These are phyloP conservation scores for Saturnispora saitoi DNA, from an alignment of 805 yeast species.

Conservation along the genomic window DNA sequence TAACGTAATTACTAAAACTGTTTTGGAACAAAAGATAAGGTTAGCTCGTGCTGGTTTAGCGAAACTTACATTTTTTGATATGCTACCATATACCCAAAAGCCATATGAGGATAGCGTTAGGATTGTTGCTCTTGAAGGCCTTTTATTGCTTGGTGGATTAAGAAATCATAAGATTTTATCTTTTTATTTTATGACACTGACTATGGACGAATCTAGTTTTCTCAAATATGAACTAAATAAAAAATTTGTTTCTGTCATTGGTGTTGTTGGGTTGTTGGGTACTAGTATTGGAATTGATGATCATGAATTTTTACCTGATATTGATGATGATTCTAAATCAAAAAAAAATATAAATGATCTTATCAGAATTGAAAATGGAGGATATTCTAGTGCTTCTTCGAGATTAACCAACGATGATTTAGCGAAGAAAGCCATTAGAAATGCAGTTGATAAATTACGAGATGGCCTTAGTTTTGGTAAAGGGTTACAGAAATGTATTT, in stretches of 20 bases:
- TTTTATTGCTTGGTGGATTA: slow-evolving; percentile 70
- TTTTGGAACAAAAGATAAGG: slow-evolving; percentile 50
- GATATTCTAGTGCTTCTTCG: slow-evolving; percentile 31
- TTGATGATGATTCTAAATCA: slow-evolving; percentile 6
- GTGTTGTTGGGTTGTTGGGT: slow-evolving; percentile 61
- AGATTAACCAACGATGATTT: slow-evolving; percentile 51
- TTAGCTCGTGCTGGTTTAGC: slow-evolving; percentile 50
- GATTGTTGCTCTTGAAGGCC: slow-evolving; percentile 58
- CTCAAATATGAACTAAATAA: slow-evolving; percentile 43
- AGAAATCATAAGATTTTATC: slow-evolving; percentile 51
- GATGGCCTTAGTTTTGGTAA: slow-evolving; percentile 47
- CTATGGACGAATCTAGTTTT: slow-evolving; percentile 47
- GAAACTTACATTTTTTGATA: slow-evolving; percentile 43
- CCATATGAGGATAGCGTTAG: slow-evolving; percentile 45
- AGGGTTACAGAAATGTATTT: slow-evolving; percentile 51
- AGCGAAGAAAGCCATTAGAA: slow-evolving; percentile 55
- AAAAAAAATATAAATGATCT: slow-evolving; percentile 16
- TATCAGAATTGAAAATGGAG: slow-evolving; percentile 52
- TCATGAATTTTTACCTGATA: slow-evolving; percentile 40
- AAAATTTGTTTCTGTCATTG: slow-evolving; percentile 43
- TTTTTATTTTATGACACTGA: slow-evolving; percentile 50
- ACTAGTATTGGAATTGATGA: slow-evolving; percentile 52
- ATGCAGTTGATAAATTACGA: slow-evolving; percentile 57
- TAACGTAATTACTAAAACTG: slow-evolving; percentile 42
- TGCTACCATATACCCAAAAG: slow-evolving; percentile 44